Conservation (phyloP, 2,329 filamentous ascomycete genomes). For the Fusarium multiceps region DNA sequence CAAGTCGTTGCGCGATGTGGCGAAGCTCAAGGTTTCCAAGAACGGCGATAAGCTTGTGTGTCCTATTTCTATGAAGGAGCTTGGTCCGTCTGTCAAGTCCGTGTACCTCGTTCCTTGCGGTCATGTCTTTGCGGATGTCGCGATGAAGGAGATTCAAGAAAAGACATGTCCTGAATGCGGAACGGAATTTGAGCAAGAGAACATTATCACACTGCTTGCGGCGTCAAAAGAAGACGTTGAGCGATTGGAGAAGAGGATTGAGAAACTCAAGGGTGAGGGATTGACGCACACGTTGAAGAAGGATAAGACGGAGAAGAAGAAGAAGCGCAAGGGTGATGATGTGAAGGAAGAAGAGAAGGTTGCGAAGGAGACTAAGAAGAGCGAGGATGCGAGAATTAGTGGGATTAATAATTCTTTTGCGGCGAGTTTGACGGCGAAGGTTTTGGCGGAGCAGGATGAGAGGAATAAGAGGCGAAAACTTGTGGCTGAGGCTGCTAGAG, state of each 20-base stretch:
- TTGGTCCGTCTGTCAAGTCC: conserved; percentile 81
- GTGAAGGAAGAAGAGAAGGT: conserved; percentile 57
- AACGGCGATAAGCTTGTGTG: conserved; percentile 76
- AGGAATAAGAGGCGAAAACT: conserved; percentile 82
- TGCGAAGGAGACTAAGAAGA: conserved; percentile 54
- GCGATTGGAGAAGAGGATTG: conserved; percentile 72
- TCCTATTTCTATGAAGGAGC: conserved; percentile 85
- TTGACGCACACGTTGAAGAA: conserved; percentile 92
- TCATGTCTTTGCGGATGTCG: conserved; percentile 90
- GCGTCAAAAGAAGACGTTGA: conserved; percentile 76
- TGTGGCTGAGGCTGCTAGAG: conserved; percentile 48
- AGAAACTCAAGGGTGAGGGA: conserved; percentile 75
- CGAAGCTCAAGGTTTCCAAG: conserved; percentile 79
- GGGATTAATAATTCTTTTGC: conserved; percentile 91
- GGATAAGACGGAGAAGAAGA: conserved; percentile 71
- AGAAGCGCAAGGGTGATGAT: conserved; percentile 71
- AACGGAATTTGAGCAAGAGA: conserved; percentile 75
- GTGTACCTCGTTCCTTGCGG: conserved; percentile 96
- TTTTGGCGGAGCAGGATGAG: conserved; percentile 87
- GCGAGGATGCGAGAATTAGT: conserved; percentile 53
- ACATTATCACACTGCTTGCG: conserved; percentile 86
- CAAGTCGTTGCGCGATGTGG: conserved; percentile 84
- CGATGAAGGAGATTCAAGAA: conserved; percentile 82
- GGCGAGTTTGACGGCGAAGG: conserved; percentile 84
- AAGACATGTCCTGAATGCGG: conserved; percentile 77